Base-by-base conservation (phyloP, 345 rosid species). In the Raphanus sativus region DNA sequence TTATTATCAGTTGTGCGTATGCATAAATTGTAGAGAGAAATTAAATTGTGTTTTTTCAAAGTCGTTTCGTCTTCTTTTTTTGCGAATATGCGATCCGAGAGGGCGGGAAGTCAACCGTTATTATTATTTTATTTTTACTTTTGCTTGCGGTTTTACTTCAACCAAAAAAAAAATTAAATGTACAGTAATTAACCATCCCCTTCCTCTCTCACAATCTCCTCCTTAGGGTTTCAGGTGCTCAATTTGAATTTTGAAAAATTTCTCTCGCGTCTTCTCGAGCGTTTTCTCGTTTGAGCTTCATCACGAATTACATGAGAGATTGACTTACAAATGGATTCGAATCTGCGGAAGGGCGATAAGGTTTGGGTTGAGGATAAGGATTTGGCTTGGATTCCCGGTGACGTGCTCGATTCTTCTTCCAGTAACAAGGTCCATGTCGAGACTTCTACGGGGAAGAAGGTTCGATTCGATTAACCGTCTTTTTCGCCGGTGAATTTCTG, bases 351-450 rank as follows among this genome's bases (percentile, higher is more conserved):
- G 56, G 98, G 96, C 64, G 79, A 91, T 25, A 90, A 89, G 78
- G 99, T 92, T 26, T 95, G 96, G 97, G 87, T 80, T 7, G 94
- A 87, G 74, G 99, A 95, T 84, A 87, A 79, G 85, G 74, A 74
- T 81, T 84, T 83, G 70, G 99, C 99, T 58, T 95, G 99, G 99
- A 80, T 86, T 32, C 86, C 94, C 0, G 94, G 89, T 24, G 91
- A 95, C 36, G 87, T 95, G 0, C 62, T 77, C 66, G 89, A 84
- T 77, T 85, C 83, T 28, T 85, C 83, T 25, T 45, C 60, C 0
- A 89, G 87, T 9, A 87, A 84, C 73, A 89, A 88, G 73, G 84
- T 89, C 21, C 89, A 83, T 32, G 82, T 90, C 36, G 33, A 77
- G 63, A 86, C 91, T 25, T 24, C 80, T 55, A 55, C 85, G 5